Base-by-base conservation (phyloP, 805 yeast genomes). In the Ogataea angusta region DNA sequence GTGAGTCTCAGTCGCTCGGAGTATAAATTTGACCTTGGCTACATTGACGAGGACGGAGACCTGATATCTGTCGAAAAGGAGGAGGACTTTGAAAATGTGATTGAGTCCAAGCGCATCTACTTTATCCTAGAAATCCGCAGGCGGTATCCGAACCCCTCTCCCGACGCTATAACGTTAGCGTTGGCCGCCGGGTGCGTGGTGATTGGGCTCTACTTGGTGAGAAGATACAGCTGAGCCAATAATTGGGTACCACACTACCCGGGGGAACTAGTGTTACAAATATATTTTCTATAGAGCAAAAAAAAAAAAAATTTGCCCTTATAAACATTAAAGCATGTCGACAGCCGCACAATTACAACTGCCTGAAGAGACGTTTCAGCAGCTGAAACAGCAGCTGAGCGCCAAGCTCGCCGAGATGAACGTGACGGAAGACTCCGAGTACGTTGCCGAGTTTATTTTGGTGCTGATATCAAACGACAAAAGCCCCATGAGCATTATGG, bases 391-490 rank as follows among this genome's bases (percentile, higher is more conserved):
- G 16, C 66, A 63, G 29, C 67, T 76, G 6, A 66, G 72, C 13
- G 59, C 60, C 35, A 69, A 67, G 52, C 59, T 74, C 23, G 54
- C 54, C 14, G 63, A 65, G 31, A 46, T 73, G 18, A 69, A 68
- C 43, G 63, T 74, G 45, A 63, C 63, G 9, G 81, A 76, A 40
- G 82, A 77, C 52, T 69, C 73, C 18, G 68, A 64, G 32, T 82
- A 80, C 51, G 80, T 82, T 30, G 85, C 93, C 10, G 93, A 85
- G 60, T 85, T 76, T 54, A 78, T 85, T 42, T 72, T 80, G n/a
- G 73, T 83, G 31, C 67, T 85, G 59, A 81, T 85, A 46, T 80
- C 82, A 10, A 82, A 82, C 49, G 80, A 82, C 51, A 78, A 82
- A 53, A 65, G 78, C 5, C 74, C 82, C 10, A 70, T 68, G 13